These are phyloP conservation scores for Blastobotrys attinorum DNA, from an alignment of 805 yeast species.

Conservation along the genomic window DNA sequence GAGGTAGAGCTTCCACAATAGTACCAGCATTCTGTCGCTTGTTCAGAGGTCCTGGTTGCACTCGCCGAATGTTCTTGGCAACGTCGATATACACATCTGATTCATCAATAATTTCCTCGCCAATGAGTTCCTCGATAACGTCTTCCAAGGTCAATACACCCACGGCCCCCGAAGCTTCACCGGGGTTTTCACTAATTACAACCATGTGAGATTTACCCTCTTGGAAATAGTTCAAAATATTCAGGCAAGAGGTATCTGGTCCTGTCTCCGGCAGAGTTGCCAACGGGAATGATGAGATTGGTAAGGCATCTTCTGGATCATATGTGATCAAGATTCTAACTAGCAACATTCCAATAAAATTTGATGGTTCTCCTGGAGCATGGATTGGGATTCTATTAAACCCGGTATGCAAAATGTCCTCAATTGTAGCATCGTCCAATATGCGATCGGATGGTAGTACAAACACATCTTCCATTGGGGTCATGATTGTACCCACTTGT, in stretches of 20 bases:
- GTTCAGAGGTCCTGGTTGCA: constrained; percentile 33
- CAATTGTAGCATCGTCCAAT: constrained; percentile 76
- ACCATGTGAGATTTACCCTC: constrained; percentile 98
- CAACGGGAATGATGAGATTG: constrained; percentile 86
- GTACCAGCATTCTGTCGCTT: constrained; percentile 4
- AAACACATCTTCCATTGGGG: constrained; percentile 84
- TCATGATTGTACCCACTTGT: constrained; percentile 80
- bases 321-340: constrained; percentile 89
- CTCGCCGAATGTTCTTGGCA: constrained; percentile 68
- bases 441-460: constrained; percentile 79
- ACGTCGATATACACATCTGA: constrained; percentile 90
- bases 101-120: constrained; percentile 96
- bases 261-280: constrained; percentile 95
- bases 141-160: constrained; percentile 94
- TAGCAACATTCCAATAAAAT: constrained; percentile 90
- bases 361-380: constrained; percentile 77
- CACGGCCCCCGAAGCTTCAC: constrained; percentile 55
- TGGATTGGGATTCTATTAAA: constrained; percentile 93
- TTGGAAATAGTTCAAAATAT: constrained; percentile 91
- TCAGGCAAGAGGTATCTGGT: constrained; percentile 84
- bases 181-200: constrained; percentile 80
- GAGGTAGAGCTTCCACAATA: constrained; percentile 3
- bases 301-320: constrained; percentile 93
- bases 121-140: constrained; percentile 95
- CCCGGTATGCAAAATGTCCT: constrained; percentile 87